phyloP scores from a whole-genome alignment of 306 rosid species.

The Morella rubra region DNA sequence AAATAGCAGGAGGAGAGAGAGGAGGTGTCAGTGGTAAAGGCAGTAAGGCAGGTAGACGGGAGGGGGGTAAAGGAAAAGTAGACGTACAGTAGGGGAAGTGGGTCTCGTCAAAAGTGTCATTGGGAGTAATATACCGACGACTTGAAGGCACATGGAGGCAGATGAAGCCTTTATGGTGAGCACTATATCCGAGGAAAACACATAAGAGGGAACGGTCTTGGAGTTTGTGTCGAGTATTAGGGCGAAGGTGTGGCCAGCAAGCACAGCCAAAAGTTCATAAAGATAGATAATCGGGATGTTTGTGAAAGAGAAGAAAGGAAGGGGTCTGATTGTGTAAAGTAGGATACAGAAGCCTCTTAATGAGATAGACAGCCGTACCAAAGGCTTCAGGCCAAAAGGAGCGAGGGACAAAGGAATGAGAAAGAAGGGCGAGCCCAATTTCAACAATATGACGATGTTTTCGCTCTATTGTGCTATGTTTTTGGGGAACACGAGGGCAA shows the following conservation, averaged over 20 bases:
- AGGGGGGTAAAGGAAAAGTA: no score
- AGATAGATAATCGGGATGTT: not conserved
- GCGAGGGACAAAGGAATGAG: not conserved
- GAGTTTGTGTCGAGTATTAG: not conserved
- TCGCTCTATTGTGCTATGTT: not conserved
- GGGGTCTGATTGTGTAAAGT: not conserved
- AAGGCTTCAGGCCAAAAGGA: not conserved
- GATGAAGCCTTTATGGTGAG: not conserved
- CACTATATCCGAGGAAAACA: not conserved
- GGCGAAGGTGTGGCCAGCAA: not conserved
- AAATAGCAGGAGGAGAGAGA: no score
- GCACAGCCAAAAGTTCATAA: not conserved
- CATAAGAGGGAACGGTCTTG: not conserved
- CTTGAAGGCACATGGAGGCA: not conserved
- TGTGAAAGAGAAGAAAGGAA: not conserved
- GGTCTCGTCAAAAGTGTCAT: not conserved
- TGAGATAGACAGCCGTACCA: not conserved
- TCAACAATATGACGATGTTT: not conserved
- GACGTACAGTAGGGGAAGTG: not conserved
- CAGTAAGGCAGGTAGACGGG: no score
- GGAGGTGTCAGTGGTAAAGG: no score
- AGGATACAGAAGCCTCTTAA: not conserved
- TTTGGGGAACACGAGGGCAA: not conserved
- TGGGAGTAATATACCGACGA: not conserved
- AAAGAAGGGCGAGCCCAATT: not conserved